Base-by-base conservation (phyloP, 768 basidiomycete genomes). In the Postia placenta region DNA sequence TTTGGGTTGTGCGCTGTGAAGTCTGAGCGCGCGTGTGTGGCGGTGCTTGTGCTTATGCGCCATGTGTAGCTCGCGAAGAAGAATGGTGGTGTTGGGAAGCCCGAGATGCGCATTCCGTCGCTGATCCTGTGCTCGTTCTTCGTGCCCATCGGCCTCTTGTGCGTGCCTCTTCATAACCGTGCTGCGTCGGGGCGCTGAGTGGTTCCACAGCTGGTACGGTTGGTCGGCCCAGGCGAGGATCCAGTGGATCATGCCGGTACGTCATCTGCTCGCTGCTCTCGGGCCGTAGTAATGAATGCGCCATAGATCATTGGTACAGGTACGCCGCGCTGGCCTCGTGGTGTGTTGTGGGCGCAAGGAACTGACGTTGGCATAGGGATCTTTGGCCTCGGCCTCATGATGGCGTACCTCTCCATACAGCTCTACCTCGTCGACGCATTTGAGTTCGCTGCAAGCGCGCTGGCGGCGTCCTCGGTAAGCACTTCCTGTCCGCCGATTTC, bases 51-150 rank as follows among this genome's bases (percentile, higher is more conserved):
- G 4, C 50, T 14, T 22, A 7, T 35, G n/a, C n/a, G n/a, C n/a
- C n/a, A n/a, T n/a, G n/a, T 6, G 6, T 27, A 65, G 64, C 53
- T 63, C 11, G 54, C 51, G 6, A 49, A 43, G 6, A 58, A 55
- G 49, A 68, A 69, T 46, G 76, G 73, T n/a, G 87, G 85, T 1
- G 71, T 75, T 26, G 81, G 79, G 3, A 83, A 76, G 51, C 86
- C 87, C 0, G 87, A 89, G 62, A 84, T 80, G 79, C 80, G 86
- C 4, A 74, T 89, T 15, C 87, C 87, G 4, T 73, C 76, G 0
- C 71, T 89, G 3, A 76, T 86, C 60, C 67, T 87, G 56, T 85
- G 85, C 11, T 83, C 83, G 1, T 64, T 81, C 38, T 78, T 85
- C 49, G 79, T 79, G 1, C 85, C 86, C 1, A 65, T 87, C 40